Evolutionary conservation across 2,329 filamentous ascomycete species (phyloP).

Genomic region (Aspergillus flavus): DNA sequence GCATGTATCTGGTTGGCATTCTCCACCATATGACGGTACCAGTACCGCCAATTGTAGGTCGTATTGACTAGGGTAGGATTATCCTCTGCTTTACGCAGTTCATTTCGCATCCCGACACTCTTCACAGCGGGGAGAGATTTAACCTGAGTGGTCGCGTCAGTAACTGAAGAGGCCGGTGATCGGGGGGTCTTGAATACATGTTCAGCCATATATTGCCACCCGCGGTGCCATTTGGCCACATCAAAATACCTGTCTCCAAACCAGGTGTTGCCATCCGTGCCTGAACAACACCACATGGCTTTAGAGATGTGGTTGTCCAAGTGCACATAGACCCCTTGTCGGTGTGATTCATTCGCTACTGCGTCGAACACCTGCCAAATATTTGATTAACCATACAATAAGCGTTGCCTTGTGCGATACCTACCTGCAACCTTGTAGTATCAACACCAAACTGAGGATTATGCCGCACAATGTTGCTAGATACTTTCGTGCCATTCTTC

Average conservation of each 20-base stretch:
- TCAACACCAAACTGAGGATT: constrained; percentile 42
- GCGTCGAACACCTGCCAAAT: constrained; percentile 57
- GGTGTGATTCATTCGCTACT: constrained; percentile 60
- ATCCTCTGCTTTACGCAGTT: constrained; percentile 36
- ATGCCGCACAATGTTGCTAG: constrained; percentile 37
- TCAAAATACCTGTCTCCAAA: constrained; percentile 64
- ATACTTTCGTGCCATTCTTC: constrained; percentile 44
- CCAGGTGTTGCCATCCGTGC: constrained; percentile 61
- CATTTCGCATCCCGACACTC: constrained; percentile 43
- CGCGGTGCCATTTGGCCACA: constrained; percentile 62
- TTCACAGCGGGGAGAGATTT: constrained; percentile 30
- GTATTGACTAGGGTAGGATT: constrained; percentile 13
- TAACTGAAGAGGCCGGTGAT: not conserved
- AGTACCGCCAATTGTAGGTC: constrained; percentile 49
- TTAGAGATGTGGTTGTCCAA: constrained; percentile 65
- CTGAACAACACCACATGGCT: constrained; percentile 61
- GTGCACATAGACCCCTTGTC: constrained; percentile 60
- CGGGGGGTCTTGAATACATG: constrained; percentile 48
- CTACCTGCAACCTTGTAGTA: constrained; percentile 34
- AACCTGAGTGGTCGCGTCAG: constrained; percentile 6
- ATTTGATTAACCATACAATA: not conserved
- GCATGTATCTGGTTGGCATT: constrained; percentile 46
- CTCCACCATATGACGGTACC: constrained; percentile 48
- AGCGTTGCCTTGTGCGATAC: not conserved
- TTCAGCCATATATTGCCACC: constrained; percentile 61